Evolutionary conservation across 805 yeast genomes (phyloP), one percentile per base, ranked within the genome.

Genomic region (Yarrowia sp.): DNA sequence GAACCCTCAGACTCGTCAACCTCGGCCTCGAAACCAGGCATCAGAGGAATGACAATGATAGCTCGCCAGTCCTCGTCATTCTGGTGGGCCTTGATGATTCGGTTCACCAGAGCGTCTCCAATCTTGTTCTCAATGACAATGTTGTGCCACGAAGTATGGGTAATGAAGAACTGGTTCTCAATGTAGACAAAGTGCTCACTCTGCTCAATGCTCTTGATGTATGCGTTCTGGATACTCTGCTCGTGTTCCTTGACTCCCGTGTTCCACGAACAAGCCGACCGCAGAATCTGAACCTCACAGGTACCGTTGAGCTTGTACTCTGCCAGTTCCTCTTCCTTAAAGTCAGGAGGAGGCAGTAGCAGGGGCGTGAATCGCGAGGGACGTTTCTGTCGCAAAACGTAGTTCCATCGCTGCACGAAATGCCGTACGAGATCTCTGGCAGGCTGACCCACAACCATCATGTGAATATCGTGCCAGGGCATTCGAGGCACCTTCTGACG

Each of bases 381-480:
- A 69, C 97, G 82, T 76, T 96, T 96, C 73, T 92, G 97, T 74
- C 99, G 85, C 64, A 96, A 77, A 46, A 95, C 81, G 75, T 91
- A 95, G 76, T 95, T 95, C 99, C 99, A 95, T 73, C 99, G 85
- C 79, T 95, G 99, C 14, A 92, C 96, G 78, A 96, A 95, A 77
- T 95, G 98, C 68, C 99, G 85, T 0, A 96, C 85, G 65, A 94
- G 78, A 76, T 95, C 99, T 69, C 98, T 84, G 0, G 98, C 99
- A 3, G 93, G 87, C 74, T 93, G 96, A 14, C 99, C 99, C 2
- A 93, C 86, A 0, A 96, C 87, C 79, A 92, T 87, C 96, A 93
- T 95, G 72, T 95, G 98, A 44, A 95, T 91, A 82, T 95, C 99
- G 77, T 95, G 99, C 99, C 99, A 95, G 10, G 99, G 99, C 99